These are phyloP conservation scores for Colletotrichum aenigma DNA, from an alignment of 2,329 filamentous ascomycete genomes.

Conservation along the genomic window DNA sequence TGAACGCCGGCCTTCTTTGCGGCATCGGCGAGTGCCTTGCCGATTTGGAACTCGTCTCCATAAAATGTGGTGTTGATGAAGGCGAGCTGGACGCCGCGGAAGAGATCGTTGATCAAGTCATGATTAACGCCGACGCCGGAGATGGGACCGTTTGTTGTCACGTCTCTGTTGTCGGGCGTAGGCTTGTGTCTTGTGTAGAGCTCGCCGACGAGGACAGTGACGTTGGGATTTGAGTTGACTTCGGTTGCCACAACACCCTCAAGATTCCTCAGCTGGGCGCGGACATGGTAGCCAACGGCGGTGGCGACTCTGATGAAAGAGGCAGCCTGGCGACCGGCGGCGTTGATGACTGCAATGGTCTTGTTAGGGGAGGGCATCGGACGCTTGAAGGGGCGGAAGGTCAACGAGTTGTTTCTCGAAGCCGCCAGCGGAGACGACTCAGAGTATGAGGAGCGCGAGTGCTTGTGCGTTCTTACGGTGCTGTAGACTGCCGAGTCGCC, in stretches of 20 bases:
- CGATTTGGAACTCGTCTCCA: constrained; percentile 91
- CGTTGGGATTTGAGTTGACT: constrained; percentile 79
- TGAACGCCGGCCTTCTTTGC: constrained; percentile 84
- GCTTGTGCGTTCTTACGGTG: constrained; percentile 55
- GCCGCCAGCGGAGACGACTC: constrained; percentile 58
- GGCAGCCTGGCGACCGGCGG: constrained; percentile 92
- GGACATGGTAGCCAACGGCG: constrained; percentile 91
- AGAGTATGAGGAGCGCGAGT: constrained; percentile 66
- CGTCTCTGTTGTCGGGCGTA: constrained; percentile 58
- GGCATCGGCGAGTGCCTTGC: constrained; percentile 85
- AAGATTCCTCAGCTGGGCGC: constrained; percentile 86
- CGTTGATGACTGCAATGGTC: constrained; percentile 94
- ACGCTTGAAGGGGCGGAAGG: constrained; percentile 64
- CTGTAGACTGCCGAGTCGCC: constrained; percentile 18
- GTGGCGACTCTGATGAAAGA: constrained; percentile 94
- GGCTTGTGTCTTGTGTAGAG: constrained; percentile 61
- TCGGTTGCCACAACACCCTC: constrained; percentile 90
- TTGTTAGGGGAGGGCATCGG: constrained; percentile 68
- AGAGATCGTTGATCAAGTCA: constrained; percentile 76
- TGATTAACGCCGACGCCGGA: constrained; percentile 72
- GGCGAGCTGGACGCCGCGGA: constrained; percentile 82
- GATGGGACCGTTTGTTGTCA: constrained; percentile 71
- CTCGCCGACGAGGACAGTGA: constrained; percentile 68
- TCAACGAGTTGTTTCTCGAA: constrained; percentile 64
- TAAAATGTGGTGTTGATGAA: constrained; percentile 99